Evolutionary conservation across 306 rosid genomes (phyloP).

Genomic region (Oemleria cerasiformis): DNA sequence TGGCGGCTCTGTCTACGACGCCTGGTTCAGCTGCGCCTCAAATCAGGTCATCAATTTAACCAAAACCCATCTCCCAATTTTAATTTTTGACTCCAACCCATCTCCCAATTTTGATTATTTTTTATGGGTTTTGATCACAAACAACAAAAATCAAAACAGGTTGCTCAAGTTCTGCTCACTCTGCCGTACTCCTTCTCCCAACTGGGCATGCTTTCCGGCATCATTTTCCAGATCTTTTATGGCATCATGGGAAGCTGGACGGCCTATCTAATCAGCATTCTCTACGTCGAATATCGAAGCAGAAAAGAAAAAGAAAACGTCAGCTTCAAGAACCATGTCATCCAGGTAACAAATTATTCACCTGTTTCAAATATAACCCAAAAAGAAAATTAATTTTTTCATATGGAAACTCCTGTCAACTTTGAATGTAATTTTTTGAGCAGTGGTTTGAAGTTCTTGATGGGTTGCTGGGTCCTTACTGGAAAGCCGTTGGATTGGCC

Average conservation of each 20-base stretch:
- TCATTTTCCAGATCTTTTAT: slow-evolving; percentile 73
- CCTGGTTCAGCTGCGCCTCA: slow-evolving; percentile 97
- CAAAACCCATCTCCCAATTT: slow-evolving; percentile 11
- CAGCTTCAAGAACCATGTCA: slow-evolving; percentile 94
- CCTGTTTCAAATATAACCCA: too few species aligned
- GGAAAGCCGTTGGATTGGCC: slow-evolving; percentile 88
- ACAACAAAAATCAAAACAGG: slow-evolving; percentile 38
- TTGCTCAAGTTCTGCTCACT: slow-evolving; percentile 90
- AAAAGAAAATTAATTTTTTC: too few species aligned
- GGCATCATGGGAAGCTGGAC: slow-evolving; percentile 98
- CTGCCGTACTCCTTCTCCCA: slow-evolving; percentile 90
- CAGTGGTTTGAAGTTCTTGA: slow-evolving; percentile 98
- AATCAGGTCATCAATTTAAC: slow-evolving; percentile 55
- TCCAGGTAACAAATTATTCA: slow-evolving; percentile 47
- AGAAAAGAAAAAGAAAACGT: slow-evolving; percentile 85
- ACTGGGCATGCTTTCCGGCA: slow-evolving; percentile 80
- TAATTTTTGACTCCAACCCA: not conserved
- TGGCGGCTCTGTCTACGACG: slow-evolving; percentile 94
- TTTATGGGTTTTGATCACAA: slow-evolving; percentile 6
- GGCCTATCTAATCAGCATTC: slow-evolving; percentile 87
- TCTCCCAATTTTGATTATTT: slow-evolving; percentile 1
- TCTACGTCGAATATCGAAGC: slow-evolving; percentile 79
- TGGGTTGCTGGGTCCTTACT: slow-evolving; percentile 84
- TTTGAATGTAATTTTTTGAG: not conserved
- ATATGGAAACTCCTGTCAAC: too few species aligned